A percentile compares a stretch with the other conserved stretches of the same genome.
Conservation (phyloP, 1,284 basidiomycete genomes). For the Naganishia sp. region DNA sequence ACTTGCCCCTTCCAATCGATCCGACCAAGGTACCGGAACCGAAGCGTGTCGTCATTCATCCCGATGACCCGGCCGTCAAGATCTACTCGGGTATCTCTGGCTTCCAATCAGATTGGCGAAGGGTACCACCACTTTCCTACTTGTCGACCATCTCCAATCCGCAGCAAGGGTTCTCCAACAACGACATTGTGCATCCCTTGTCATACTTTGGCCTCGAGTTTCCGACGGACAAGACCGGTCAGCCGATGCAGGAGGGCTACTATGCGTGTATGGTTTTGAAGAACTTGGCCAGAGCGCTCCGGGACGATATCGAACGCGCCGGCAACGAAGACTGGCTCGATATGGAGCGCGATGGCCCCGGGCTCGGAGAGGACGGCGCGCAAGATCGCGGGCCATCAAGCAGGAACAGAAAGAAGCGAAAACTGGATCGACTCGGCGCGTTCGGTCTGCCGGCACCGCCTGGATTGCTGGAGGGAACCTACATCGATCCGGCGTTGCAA, state of each 20-base stretch:
- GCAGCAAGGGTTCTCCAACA: not conserved
- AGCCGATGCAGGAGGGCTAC: slow-evolving; percentile 30
- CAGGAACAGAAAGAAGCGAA: slow-evolving; percentile 29
- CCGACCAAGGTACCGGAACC: slow-evolving; percentile 24
- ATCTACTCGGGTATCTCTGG: slow-evolving; percentile 23
- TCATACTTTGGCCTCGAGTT: slow-evolving; percentile 23
- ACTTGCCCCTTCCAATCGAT: slow-evolving; percentile 32
- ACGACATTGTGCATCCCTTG: slow-evolving; percentile 13
- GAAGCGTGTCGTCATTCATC: slow-evolving; percentile 24
- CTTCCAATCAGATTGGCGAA: slow-evolving; percentile 6
- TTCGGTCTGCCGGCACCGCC: slow-evolving; percentile 34
- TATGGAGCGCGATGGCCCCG: slow-evolving; percentile 1
- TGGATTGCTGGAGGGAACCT: slow-evolving; percentile 27
- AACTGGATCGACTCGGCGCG: slow-evolving; percentile 30
- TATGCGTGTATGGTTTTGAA: slow-evolving; percentile 28
- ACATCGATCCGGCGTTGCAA: slow-evolving; percentile 5
- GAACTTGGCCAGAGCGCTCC: slow-evolving; percentile 29
- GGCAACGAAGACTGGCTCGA: slow-evolving; percentile 7
- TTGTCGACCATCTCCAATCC: not conserved
- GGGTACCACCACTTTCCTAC: slow-evolving; percentile 15
- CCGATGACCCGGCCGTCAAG: slow-evolving; percentile 13
- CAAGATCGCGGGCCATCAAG: slow-evolving; percentile 5
- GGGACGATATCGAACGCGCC: slow-evolving; percentile 23
- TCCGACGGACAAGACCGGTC: slow-evolving; percentile 25
- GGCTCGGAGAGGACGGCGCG: not conserved